phyloP scores from a whole-genome alignment of 352 stramenopile genomes.

The Pythium apleroticum region DNA sequence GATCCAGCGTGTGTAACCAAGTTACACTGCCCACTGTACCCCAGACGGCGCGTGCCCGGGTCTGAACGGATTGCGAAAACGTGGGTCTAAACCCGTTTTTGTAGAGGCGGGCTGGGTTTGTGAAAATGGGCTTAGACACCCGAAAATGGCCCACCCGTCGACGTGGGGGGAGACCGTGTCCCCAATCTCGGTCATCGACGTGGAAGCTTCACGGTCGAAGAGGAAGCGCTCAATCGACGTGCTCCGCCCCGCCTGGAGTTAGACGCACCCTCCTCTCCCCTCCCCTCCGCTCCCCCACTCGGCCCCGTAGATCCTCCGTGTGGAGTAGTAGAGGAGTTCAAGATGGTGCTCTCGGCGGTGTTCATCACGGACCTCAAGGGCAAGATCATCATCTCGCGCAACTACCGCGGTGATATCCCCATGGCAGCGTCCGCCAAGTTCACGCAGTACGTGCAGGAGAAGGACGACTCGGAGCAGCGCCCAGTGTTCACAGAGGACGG shows the following conservation, averaged over 20 bases:
- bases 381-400: slow-evolving; percentile 99
- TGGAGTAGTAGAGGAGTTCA: neutral
- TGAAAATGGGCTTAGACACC: neutral
- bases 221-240: neutral
- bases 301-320: neutral
- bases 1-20: neutral
- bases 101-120: neutral
- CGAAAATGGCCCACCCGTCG: slow-evolving; percentile 1
- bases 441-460: slow-evolving; percentile 92
- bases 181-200: slow-evolving; percentile 23
- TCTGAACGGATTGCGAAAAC: slow-evolving; percentile 6
- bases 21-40: neutral
- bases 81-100: neutral
- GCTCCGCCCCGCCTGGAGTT: neutral
- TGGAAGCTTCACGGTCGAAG: slow-evolving; percentile 21
- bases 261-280: neutral
- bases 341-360: slow-evolving; percentile 97
- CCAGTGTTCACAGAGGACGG: slow-evolving; percentile 94
- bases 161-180: neutral
- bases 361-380: slow-evolving; percentile 99
- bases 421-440: slow-evolving; percentile 91
- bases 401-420: slow-evolving; percentile 99
- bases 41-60: slow-evolving; percentile 14
- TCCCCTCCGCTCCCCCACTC: neutral
- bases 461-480: slow-evolving; percentile 93